phyloP scores from a whole-genome alignment of 176 grass and related monocot genomes.

The Alopecurus myosuroides region DNA sequence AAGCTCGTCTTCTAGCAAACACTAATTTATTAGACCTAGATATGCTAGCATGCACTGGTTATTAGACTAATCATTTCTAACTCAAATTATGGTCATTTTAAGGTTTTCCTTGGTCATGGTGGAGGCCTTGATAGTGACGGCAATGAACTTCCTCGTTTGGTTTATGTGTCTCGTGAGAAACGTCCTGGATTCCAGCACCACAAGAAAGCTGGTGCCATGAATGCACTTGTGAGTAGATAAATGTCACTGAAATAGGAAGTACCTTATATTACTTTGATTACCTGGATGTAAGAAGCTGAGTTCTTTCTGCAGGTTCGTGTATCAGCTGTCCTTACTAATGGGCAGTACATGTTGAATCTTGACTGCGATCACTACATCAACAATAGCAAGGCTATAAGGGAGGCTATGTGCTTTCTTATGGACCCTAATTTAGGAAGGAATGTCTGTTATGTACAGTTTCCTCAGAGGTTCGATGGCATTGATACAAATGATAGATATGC shows the following conservation, averaged over 20 bases:
- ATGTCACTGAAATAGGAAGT: too few relatives aligned
- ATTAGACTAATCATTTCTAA: background rate
- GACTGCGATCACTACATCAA: slow-evolving; percentile 99
- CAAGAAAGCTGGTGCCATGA: slow-evolving; percentile 96
- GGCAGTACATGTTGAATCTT: slow-evolving; percentile 88
- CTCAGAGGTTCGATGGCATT: slow-evolving; percentile 92
- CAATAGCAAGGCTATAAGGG: slow-evolving; percentile 83
- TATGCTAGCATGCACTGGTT: background rate
- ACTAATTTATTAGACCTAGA: slow-evolving; percentile 21
- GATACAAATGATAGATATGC: slow-evolving; percentile 92
- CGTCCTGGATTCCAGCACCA: slow-evolving; percentile 86
- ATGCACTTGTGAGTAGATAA: too few relatives aligned
- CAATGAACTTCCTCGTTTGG: slow-evolving; percentile 83
- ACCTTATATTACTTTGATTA: too few relatives aligned
- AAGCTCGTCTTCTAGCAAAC: background rate
- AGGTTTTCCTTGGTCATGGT: slow-evolving; percentile 91
- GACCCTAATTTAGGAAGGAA: slow-evolving; percentile 83
- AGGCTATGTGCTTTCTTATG: slow-evolving; percentile 99
- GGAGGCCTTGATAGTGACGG: slow-evolving; percentile 84
- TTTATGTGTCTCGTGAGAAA: slow-evolving; percentile 98
- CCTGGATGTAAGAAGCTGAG: too few relatives aligned
- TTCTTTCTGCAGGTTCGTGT: too few relatives aligned
- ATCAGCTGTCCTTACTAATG: slow-evolving; percentile 90
- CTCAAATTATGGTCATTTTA: slow-evolving; percentile 23
- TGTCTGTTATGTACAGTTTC: slow-evolving; percentile 91